A percentile compares a stretch with the other conserved stretches of the same genome.
Conservation (phyloP, 2,329 filamentous ascomycete genomes). For the Ophiostoma piceae region DNA sequence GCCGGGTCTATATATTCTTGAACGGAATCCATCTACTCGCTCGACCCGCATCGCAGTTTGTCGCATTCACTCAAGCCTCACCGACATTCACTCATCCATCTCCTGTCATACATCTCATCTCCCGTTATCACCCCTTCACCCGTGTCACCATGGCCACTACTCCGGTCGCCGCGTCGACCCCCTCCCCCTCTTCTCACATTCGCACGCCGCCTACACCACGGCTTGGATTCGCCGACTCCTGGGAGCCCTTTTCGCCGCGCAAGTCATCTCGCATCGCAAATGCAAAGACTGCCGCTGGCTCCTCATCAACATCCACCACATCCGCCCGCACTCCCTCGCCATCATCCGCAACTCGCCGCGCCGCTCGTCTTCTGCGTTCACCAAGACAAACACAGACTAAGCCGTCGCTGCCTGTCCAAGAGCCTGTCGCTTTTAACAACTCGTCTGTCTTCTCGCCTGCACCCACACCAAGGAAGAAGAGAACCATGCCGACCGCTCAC, state of each 20-base stretch:
- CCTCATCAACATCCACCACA: slow-evolving; percentile 28
- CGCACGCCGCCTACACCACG: slow-evolving; percentile 65
- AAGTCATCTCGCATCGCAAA: slow-evolving; percentile 60
- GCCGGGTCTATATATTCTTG: neutral
- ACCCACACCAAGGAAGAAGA: slow-evolving; percentile 49
- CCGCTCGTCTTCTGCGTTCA: slow-evolving; percentile 30
- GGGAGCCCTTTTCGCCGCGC: slow-evolving; percentile 67
- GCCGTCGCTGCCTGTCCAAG: slow-evolving; percentile 28
- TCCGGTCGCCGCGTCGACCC: slow-evolving; percentile 45
- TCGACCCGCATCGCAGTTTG: slow-evolving; percentile 2
- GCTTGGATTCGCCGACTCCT: slow-evolving; percentile 62
- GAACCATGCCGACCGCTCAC: slow-evolving; percentile 43
- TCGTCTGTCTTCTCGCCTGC: slow-evolving; percentile 36
- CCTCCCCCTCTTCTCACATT: slow-evolving; percentile 54
- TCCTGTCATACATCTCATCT: neutral
- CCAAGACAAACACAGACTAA: slow-evolving; percentile 29
- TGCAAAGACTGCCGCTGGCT: slow-evolving; percentile 15
- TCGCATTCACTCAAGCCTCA: slow-evolving; percentile 1
- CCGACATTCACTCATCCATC: slow-evolving; percentile 11
- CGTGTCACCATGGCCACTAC: slow-evolving; percentile 36
- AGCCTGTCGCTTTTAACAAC: slow-evolving; percentile 13
- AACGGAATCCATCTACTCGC: slow-evolving; percentile 4
- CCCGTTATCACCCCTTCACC: neutral
- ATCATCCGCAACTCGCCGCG: slow-evolving; percentile 29
- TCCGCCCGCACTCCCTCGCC: slow-evolving; percentile 53